Evolutionary conservation across 2,329 filamentous ascomycete genomes (phyloP).

Genomic region (Stagonosporopsis cucurbitacearum): DNA sequence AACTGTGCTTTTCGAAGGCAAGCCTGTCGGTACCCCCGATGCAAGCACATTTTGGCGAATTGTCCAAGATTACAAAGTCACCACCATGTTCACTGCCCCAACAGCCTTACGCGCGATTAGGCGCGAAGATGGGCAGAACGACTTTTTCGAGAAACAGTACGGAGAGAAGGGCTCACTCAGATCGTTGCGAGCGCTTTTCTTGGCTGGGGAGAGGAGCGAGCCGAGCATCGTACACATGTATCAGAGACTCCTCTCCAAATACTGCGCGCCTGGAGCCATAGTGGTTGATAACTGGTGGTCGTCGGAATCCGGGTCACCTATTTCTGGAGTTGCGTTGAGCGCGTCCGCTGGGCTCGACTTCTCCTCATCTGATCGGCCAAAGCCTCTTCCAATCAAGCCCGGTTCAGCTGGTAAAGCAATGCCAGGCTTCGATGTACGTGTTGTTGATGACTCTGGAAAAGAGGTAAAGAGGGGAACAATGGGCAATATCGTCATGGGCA

Average conservation of each 20-base stretch:
- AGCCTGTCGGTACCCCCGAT: slow-evolving; percentile 87
- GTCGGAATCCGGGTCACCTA: slow-evolving; percentile 72
- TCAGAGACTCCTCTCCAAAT: slow-evolving; percentile 71
- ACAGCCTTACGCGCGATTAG: slow-evolving; percentile 87
- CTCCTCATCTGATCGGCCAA: slow-evolving; percentile 48
- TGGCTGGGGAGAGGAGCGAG: slow-evolving; percentile 89
- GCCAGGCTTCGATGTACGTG: slow-evolving; percentile 86
- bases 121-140: slow-evolving; percentile 80
- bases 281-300: slow-evolving; percentile 80
- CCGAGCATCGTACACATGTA: slow-evolving; percentile 84
- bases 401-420: slow-evolving; percentile 90
- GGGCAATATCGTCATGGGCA: slow-evolving; percentile 88
- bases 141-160: slow-evolving; percentile 63
- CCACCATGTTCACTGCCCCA: slow-evolving; percentile 79
- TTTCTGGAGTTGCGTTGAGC: slow-evolving; percentile 69
- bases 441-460: slow-evolving; percentile 80
- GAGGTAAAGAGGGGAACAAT: slow-evolving; percentile 75
- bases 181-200: slow-evolving; percentile 75
- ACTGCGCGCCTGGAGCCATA: slow-evolving; percentile 68
- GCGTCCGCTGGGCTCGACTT: slow-evolving; percentile 66
- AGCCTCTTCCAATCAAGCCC: slow-evolving; percentile 71
- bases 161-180: slow-evolving; percentile 75
- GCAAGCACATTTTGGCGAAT: slow-evolving; percentile 89
- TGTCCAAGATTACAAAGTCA: slow-evolving; percentile 83
- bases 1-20: slow-evolving; percentile 91